A percentile compares a stretch with the other conserved stretches of the same genome.
Evolutionary conservation across 495 filamentous ascomycete genomes (phyloP).

Genomic region (Darksidea phi): DNA sequence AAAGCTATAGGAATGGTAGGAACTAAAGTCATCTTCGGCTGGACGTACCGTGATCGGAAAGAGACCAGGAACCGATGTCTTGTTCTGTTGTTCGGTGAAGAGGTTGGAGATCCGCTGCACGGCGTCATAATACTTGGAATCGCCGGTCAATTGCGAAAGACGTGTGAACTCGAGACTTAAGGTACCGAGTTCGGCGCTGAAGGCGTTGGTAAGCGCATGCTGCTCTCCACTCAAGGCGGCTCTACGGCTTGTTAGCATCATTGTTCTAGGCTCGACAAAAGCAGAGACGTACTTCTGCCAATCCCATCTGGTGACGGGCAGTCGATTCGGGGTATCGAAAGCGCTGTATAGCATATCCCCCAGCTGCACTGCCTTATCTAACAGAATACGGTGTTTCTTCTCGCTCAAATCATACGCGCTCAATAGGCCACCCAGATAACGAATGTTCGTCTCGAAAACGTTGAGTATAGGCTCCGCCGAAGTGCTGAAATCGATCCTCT

Average conservation of each 20-base stretch:
- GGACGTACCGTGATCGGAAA: slow-evolving; percentile 43
- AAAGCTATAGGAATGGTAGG: slow-evolving; percentile 50
- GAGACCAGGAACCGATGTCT: slow-evolving; percentile 73
- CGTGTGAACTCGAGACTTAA: slow-evolving; percentile 92
- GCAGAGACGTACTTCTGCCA: too few species aligned
- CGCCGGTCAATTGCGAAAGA: slow-evolving; percentile 82
- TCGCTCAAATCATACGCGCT: slow-evolving; percentile 51
- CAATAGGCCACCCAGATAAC: slow-evolving; percentile 46
- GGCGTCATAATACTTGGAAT: slow-evolving; percentile 91
- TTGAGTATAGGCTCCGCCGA: slow-evolving; percentile 42
- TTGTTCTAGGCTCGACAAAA: too few species aligned
- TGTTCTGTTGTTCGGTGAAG: slow-evolving; percentile 72
- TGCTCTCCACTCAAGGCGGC: slow-evolving; percentile 51
- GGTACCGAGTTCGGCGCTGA: slow-evolving; percentile 76
- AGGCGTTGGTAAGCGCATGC: slow-evolving; percentile 3
- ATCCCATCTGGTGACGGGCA: slow-evolving; percentile 86
- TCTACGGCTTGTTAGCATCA: too few species aligned
- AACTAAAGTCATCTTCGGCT: background rate
- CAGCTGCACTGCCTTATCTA: slow-evolving; percentile 85
- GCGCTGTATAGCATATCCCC: slow-evolving; percentile 85
- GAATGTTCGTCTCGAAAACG: slow-evolving; percentile 46
- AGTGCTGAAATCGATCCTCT: slow-evolving; percentile 86
- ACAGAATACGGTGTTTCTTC: slow-evolving; percentile 64
- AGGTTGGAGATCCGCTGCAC: slow-evolving; percentile 87
- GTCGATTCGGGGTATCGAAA: slow-evolving; percentile 97